Conservation (phyloP, 345 rosid genomes). For the Camelina laxa region DNA sequence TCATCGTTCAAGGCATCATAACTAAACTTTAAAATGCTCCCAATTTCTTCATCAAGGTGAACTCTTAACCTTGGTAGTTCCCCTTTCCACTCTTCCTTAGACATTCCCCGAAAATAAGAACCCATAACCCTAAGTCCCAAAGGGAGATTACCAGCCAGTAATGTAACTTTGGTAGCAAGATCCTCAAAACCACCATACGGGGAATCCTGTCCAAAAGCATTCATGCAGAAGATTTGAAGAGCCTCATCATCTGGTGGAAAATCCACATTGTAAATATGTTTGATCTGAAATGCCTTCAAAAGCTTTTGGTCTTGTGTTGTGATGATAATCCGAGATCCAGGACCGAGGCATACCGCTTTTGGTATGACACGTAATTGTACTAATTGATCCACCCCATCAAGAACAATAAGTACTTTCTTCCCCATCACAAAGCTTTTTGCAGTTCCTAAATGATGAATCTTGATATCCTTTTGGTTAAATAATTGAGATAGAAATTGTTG, state of each 20-base stretch:
- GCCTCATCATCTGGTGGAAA: not conserved
- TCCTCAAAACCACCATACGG: not conserved
- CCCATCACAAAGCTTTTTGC: not conserved
- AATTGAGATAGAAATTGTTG: not conserved
- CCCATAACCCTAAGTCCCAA: conserved; percentile 1
- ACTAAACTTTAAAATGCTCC: not conserved
- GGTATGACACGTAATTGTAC: not conserved
- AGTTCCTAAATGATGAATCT: not conserved
- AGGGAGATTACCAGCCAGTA: not conserved
- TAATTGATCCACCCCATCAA: not conserved
- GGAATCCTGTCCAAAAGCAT: not conserved
- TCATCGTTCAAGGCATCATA: not conserved
- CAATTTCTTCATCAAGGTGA: not conserved
- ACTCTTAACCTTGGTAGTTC: not conserved
- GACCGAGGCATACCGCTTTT: not conserved
- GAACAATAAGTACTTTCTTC: not conserved
- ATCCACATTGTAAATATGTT: not conserved
- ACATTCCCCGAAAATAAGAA: not conserved
- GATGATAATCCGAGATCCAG: not conserved
- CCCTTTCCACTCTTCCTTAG: not conserved
- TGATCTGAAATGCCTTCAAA: not conserved
- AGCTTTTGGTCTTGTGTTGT: not conserved
- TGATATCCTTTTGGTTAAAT: not conserved
- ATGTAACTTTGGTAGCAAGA: not conserved
- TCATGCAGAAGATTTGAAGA: not conserved